Percentiles rank a stretch among this genome's conserved stretches.
Evolutionary conservation across 2,329 filamentous ascomycete genomes (phyloP).

Genomic region (Xylaria arbuscula): DNA sequence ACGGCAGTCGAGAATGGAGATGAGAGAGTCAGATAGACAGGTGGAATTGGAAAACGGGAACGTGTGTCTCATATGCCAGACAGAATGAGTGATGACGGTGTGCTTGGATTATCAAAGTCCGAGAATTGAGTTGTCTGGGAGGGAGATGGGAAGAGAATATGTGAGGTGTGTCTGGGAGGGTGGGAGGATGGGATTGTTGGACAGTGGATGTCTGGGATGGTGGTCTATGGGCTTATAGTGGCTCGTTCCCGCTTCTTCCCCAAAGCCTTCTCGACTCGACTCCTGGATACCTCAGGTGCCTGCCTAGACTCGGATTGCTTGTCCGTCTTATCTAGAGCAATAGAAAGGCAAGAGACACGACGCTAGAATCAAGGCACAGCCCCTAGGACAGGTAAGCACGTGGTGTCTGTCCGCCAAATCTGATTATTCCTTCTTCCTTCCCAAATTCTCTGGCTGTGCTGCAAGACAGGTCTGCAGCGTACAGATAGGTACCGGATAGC

Average conservation of each 20-base stretch:
- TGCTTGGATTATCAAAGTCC: background rate
- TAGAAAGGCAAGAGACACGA: background rate
- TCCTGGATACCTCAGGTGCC: slow-evolving; percentile 5
- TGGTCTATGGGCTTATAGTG: slow-evolving; percentile 22
- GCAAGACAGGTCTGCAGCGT: background rate
- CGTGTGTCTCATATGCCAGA: background rate
- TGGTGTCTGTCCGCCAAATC: slow-evolving; percentile 17
- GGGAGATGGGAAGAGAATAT: slow-evolving; percentile 5
- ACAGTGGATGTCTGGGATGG: slow-evolving; percentile 5
- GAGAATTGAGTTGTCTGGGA: slow-evolving; percentile 7
- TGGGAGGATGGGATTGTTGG: slow-evolving; percentile 21
- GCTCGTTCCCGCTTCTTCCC: slow-evolving; percentile 22
- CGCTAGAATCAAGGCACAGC: slow-evolving; percentile 22
- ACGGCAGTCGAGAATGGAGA: background rate
- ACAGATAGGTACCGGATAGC: background rate
- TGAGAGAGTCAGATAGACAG: background rate
- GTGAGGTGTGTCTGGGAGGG: slow-evolving; percentile 22
- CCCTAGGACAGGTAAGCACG: slow-evolving; percentile 29
- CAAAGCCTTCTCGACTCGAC: slow-evolving; percentile 26
- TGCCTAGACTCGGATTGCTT: slow-evolving; percentile 1
- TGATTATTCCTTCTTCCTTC: slow-evolving; percentile 9
- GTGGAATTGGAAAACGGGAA: background rate
- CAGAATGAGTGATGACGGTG: slow-evolving; percentile 1
- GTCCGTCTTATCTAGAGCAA: slow-evolving; percentile 28
- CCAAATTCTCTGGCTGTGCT: background rate